Base-by-base conservation (phyloP, 2,329 filamentous ascomycete species). In the Hymenoscyphus fraxineus region DNA sequence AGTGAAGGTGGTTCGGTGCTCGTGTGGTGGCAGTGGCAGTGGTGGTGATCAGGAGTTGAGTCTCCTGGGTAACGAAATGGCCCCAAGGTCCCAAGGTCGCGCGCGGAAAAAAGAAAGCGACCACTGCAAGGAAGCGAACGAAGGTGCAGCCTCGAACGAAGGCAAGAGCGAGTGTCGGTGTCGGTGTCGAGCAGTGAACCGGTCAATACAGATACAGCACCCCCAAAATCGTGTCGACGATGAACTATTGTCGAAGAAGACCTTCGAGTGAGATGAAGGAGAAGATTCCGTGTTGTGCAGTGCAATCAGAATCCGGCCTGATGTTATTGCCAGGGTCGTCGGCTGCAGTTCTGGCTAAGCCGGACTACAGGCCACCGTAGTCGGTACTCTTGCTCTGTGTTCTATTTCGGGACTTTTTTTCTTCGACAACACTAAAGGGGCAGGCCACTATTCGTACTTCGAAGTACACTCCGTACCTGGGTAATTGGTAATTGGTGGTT, bases 81-180 rank as follows among this genome's bases (percentile, higher is more conserved):
- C n/a, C 44, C 44, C 19, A 51, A 22, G 19, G 6, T 51, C 44
- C 44, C 19, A 51, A 22, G 19, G 6, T 51, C 6, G 44, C 39
- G 16, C 13, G 27, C 6, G 32, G 40, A 59, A 39, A 39, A 44
- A 61, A 55, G 32, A 15, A 27, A 56, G 27, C 16, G n/a, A 35
- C 41, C 35, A n/a, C 44, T 39, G 40, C 55, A 55, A 55, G 31
- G 60, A 58, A 58, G 51, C 56, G 62, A 69, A 64, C 64, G 69
- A 71, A 60, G 44, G 69, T 65, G 55, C 59, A 19, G 22, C 39
- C 40, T 32, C 22, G 55, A 64, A 66, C 2, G n/a, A n/a, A 60
- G 47, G 60, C 44, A 61, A 54, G 65, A 71, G 66, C 69, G 69
- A 71, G 57, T 61, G 69, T 68, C 27, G 60, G 57, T 61, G 69